Percentiles rank a stretch among this genome's conserved stretches.
phyloP scores from a whole-genome alignment of 129 eudicot species.

The Sambucus nigra region DNA sequence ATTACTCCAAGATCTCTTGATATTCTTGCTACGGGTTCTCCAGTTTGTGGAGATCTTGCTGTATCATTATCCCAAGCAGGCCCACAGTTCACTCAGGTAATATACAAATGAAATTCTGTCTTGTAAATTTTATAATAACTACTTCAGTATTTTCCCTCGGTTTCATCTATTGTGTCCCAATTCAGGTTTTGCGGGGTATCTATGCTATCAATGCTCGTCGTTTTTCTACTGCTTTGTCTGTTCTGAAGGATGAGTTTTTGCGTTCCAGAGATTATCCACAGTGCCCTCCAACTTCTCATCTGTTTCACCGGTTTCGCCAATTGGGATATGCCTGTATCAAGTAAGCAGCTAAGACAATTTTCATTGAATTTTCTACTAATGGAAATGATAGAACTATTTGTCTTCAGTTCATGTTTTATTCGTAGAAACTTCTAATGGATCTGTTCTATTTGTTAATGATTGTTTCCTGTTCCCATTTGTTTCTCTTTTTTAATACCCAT shows the following conservation, averaged over 20 bases:
- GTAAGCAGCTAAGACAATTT: conserved; percentile 26
- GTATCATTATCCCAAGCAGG: conserved; percentile 96
- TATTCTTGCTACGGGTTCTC: conserved; percentile 89
- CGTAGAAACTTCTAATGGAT: not conserved
- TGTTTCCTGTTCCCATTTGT: not conserved
- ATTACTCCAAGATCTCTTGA: conserved; percentile 98
- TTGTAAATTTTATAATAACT: not conserved
- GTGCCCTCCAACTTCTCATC: conserved; percentile 95
- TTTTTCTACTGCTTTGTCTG: conserved; percentile 94
- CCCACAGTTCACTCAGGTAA: conserved; percentile 97
- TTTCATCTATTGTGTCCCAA: not conserved
- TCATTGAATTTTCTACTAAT: not conserved
- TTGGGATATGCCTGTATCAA: conserved; percentile 96
- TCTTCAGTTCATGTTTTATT: not conserved
- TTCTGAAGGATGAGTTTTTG: conserved; percentile 85
- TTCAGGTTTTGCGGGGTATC: conserved; percentile 72
- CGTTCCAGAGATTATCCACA: conserved; percentile 98
- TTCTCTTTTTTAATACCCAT: not conserved
- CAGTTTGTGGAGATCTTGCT: conserved; percentile 98
- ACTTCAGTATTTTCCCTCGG: not conserved
- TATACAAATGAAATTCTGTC: not conserved
- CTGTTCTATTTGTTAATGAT: not conserved
- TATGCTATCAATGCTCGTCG: conserved; percentile 96
- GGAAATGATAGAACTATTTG: not conserved
- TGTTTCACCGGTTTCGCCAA: conserved; percentile 91